Conservation (phyloP, 1,139 yeast species). For the Chernovozyma aurita region DNA sequence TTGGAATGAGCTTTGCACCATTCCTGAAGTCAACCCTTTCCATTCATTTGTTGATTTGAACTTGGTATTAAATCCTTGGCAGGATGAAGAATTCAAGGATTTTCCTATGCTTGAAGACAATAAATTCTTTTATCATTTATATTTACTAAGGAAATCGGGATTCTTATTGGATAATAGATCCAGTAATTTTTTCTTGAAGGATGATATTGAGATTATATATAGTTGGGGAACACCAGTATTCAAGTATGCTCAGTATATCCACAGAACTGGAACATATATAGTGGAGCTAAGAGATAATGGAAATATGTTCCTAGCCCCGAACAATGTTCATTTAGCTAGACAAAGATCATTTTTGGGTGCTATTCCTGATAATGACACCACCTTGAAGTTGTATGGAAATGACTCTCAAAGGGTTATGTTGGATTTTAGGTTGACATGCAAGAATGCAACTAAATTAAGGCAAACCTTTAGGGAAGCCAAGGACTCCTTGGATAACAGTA, state of each 20-base stretch:
- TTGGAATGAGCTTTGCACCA: slow-evolving; percentile 76
- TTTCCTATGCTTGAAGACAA: slow-evolving; percentile 44
- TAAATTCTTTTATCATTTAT: slow-evolving; percentile 58
- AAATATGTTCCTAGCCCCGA: slow-evolving; percentile 75
- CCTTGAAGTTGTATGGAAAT: slow-evolving; percentile 28
- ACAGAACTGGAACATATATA: slow-evolving; percentile 80
- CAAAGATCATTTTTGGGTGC: slow-evolving; percentile 38
- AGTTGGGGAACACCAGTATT: slow-evolving; percentile 91
- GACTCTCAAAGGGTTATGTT: slow-evolving; percentile 75
- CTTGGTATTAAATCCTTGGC: slow-evolving; percentile 65
- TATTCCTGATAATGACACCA: slow-evolving; percentile 23
- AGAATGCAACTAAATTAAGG: slow-evolving; percentile 42
- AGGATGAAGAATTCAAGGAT: slow-evolving; percentile 49
- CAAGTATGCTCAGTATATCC: slow-evolving; percentile 84
- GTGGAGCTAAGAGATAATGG: slow-evolving; percentile 86
- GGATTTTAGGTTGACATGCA: slow-evolving; percentile 61
- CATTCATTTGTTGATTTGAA: slow-evolving; percentile 75
- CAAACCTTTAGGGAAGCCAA: slow-evolving; percentile 58
- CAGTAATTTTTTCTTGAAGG: slow-evolving; percentile 53
- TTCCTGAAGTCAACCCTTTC: slow-evolving; percentile 78
- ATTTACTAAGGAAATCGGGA: slow-evolving; percentile 61
- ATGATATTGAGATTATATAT: slow-evolving; percentile 56
- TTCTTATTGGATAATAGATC: slow-evolving; percentile 82
- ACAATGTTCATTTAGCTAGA: slow-evolving; percentile 67
- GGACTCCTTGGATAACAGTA: slow-evolving; percentile 9